phyloP scores from a whole-genome alignment of 805 yeast species.

The Candida multigemmis region DNA sequence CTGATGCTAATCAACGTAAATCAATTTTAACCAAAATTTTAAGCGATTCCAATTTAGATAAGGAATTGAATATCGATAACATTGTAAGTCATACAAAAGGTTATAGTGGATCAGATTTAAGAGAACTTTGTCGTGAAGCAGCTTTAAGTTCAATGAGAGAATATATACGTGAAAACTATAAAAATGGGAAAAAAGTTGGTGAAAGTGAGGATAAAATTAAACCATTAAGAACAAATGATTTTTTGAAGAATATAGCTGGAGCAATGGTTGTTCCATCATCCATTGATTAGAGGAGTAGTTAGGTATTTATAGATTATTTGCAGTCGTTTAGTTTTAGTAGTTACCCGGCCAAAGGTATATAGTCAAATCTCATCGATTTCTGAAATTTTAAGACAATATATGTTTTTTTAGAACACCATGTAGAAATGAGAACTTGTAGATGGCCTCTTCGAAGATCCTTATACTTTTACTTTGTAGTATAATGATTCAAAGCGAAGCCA shows the following conservation, averaged over 20 bases:
- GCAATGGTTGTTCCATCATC: constrained; percentile 8
- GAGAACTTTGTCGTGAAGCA: constrained; percentile 89
- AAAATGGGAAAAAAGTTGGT: constrained; percentile 21
- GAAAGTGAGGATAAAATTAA: constrained; percentile 37
- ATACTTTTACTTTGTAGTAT: constrained; percentile 28
- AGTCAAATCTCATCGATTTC: too few relatives aligned
- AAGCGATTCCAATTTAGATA: constrained; percentile 53
- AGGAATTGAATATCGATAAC: constrained; percentile 47
- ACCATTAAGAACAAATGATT: constrained; percentile 59
- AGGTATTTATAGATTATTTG: too few relatives aligned
- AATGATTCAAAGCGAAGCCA: constrained; percentile 43
- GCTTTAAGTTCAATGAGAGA: constrained; percentile 86
- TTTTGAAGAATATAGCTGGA: constrained; percentile 27
- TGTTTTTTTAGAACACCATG: too few relatives aligned
- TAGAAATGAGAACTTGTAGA: too few relatives aligned
- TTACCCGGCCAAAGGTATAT: too few relatives aligned
- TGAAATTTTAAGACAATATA: too few relatives aligned
- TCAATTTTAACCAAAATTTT: constrained; percentile 66
- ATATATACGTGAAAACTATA: constrained; percentile 54
- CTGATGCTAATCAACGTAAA: constrained; percentile 56
- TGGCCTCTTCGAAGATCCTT: constrained; percentile 44
- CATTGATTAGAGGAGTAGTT: too few relatives aligned
- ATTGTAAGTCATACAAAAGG: constrained; percentile 60
- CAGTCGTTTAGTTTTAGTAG: too few relatives aligned
- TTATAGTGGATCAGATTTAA: constrained; percentile 79